These are phyloP conservation scores for Pseudocercospora pini-densiflorae DNA, from an alignment of 2,329 filamentous ascomycete species.

Conservation along the genomic window DNA sequence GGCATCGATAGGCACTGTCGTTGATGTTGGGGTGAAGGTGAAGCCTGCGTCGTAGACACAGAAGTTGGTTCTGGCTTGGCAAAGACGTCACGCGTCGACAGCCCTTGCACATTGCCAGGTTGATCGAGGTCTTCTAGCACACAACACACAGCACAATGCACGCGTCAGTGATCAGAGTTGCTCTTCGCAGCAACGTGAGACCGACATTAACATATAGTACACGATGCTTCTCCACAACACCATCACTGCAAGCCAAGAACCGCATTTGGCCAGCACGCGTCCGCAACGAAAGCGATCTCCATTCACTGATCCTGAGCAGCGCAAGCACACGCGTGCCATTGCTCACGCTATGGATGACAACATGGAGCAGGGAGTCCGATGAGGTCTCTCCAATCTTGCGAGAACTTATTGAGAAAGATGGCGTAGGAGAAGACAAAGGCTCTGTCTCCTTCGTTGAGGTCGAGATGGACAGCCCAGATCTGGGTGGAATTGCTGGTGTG, in stretches of 20 bases:
- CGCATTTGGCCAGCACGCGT: slow-evolving; percentile 45
- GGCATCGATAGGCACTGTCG: too few species aligned
- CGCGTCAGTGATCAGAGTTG: neutral
- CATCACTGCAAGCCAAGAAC: slow-evolving; percentile 35
- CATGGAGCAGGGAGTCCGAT: slow-evolving; percentile 53
- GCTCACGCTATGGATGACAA: slow-evolving; percentile 56
- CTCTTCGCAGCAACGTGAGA: neutral
- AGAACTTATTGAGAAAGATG: slow-evolving; percentile 49
- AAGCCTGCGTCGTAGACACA: neutral
- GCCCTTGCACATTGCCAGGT: neutral
- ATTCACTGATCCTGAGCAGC: slow-evolving; percentile 53
- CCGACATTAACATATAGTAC: neutral
- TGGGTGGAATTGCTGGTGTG: slow-evolving; percentile 45
- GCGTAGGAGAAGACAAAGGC: slow-evolving; percentile 50
- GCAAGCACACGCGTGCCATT: slow-evolving; percentile 50
- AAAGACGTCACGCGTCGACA: neutral
- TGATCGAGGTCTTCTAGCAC: neutral
- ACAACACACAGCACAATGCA: neutral
- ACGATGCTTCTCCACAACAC: slow-evolving; percentile 30
- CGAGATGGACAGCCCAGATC: slow-evolving; percentile 51
- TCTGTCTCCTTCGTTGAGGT: slow-evolving; percentile 55
- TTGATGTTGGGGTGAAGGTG: too few species aligned
- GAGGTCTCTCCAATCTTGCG: slow-evolving; percentile 48
- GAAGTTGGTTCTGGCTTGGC: neutral
- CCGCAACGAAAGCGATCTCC: slow-evolving; percentile 52